Evolutionary conservation across 2,329 filamentous ascomycete genomes (phyloP).

Genomic region (Phyllosticta citriasiana): DNA sequence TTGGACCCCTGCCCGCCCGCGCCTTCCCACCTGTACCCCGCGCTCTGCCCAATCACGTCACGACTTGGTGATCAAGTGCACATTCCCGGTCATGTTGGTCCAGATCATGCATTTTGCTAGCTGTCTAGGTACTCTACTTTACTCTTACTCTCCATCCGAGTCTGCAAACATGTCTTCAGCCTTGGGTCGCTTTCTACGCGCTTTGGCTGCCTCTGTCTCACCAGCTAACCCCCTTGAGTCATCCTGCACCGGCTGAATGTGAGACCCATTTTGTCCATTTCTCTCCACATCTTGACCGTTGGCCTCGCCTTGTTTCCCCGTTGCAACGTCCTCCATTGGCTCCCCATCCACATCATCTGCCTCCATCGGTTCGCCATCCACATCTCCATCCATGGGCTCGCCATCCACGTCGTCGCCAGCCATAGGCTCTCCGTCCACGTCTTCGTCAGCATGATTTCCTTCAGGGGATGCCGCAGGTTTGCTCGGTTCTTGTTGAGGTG

Average conservation of each 20-base stretch:
- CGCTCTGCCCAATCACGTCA: not conserved
- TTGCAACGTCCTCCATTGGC: conserved; percentile 10
- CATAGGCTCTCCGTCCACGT: conserved; percentile 13
- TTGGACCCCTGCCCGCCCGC: not conserved
- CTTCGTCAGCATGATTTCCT: conserved; percentile 11
- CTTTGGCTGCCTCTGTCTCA: conserved; percentile 27
- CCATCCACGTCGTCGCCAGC: conserved; percentile 11
- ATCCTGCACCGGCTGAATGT: not conserved
- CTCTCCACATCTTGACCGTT: not conserved
- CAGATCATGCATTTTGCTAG: not conserved
- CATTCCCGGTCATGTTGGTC: not conserved
- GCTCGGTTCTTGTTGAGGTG: not conserved
- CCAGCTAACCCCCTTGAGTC: conserved; percentile 14
- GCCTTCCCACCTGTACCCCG: not conserved
- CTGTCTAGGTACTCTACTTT: not conserved
- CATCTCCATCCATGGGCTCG: conserved; percentile 13
- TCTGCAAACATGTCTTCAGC: conserved; percentile 31
- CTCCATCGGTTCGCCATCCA: conserved; percentile 13
- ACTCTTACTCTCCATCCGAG: conserved; percentile 11
- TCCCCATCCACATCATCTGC: conserved; percentile 15
- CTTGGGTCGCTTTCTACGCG: conserved; percentile 23
- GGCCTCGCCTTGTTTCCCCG: not conserved
- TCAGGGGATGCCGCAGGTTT: not conserved
- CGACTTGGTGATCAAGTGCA: not conserved
- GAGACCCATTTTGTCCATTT: not conserved